These are phyloP conservation scores for Grosmannia serpens DNA, from an alignment of 2,329 filamentous ascomycete genomes.

Conservation along the genomic window DNA sequence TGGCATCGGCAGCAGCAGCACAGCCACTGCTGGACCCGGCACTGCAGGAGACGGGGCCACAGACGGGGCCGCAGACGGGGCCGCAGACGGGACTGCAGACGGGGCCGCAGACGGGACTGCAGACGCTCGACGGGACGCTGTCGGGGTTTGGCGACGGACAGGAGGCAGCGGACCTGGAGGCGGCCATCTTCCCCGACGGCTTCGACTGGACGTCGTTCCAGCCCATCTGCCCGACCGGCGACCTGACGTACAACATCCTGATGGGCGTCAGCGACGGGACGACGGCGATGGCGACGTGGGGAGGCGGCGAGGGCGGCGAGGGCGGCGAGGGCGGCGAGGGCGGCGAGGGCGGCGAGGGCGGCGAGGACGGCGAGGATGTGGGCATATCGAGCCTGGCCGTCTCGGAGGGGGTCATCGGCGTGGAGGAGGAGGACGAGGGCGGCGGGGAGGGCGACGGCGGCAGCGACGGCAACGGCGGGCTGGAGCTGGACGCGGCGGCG, in stretches of 20 bases:
- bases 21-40: background rate
- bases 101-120: too few relatives aligned
- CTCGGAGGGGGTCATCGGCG: background rate
- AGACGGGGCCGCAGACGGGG: too few relatives aligned
- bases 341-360: background rate
- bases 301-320: background rate
- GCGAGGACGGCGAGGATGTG: background rate
- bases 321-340: background rate
- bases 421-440: background rate
- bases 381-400: background rate
- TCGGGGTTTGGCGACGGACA: background rate
- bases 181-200: conserved; percentile 28
- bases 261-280: conserved; percentile 24
- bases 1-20: background rate
- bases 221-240: conserved; percentile 44
- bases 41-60: background rate
- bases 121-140: background rate
- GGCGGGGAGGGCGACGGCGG: background rate
- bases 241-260: conserved; percentile 46
- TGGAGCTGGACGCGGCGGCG: background rate
- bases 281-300: conserved; percentile 7
- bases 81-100: too few relatives aligned
- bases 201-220: conserved; percentile 40
- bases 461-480: background rate
- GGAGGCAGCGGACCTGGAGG: background rate